Conservation (phyloP, 2,329 filamentous ascomycete genomes). For the Venturia carpophila region DNA sequence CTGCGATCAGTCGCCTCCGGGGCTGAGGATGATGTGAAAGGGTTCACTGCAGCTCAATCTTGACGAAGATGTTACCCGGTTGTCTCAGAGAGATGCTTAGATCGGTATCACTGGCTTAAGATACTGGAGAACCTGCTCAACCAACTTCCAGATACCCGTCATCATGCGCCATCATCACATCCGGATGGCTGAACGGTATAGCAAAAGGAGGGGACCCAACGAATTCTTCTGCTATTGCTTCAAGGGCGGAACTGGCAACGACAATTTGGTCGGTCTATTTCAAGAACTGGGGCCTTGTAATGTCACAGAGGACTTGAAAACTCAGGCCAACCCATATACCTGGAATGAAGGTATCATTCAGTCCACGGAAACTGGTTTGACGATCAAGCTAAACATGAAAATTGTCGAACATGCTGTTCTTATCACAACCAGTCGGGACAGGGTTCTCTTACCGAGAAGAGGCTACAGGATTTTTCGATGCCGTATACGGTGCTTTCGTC, state of each 20-base stretch:
- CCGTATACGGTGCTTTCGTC: constrained; percentile 39
- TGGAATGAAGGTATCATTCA: constrained; percentile 42
- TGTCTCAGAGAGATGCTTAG: background rate
- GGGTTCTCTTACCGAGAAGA: constrained; percentile 40
- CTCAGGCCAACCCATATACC: constrained; percentile 46
- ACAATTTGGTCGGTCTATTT: constrained; percentile 9
- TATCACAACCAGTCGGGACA: constrained; percentile 53
- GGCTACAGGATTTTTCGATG: constrained; percentile 36
- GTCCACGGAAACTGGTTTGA: background rate
- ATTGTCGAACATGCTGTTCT: constrained; percentile 52
- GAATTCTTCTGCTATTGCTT: constrained; percentile 35
- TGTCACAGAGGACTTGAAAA: constrained; percentile 30
- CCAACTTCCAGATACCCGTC: background rate
- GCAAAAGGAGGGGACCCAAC: constrained; percentile 41
- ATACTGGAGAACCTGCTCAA: background rate
- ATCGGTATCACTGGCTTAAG: background rate
- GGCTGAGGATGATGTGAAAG: background rate
- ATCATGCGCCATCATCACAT: constrained; percentile 1
- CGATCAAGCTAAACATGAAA: background rate
- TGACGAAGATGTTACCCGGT: background rate
- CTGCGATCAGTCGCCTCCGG: background rate
- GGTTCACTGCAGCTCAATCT: background rate
- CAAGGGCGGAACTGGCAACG: constrained; percentile 33
- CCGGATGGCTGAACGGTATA: constrained; percentile 45
- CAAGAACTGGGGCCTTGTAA: constrained; percentile 35